Percentiles rank a stretch among this genome's conserved stretches.
Evolutionary conservation across 305 asterid species (phyloP).

Genomic region (Solanum aculeatissimum): DNA sequence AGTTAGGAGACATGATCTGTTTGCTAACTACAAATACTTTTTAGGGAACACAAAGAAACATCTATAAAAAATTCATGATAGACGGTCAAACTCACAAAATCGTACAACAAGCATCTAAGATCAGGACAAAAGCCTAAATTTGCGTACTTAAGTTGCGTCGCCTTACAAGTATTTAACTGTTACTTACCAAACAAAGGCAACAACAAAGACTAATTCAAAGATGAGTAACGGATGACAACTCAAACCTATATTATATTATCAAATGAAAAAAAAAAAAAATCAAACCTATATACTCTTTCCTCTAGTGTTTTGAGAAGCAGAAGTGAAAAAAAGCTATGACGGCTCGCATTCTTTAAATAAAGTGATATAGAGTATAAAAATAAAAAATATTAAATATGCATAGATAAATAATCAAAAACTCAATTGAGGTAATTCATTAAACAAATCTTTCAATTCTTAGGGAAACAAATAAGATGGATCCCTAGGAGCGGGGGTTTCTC

Average conservation of each 20-base stretch:
- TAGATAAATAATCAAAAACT: no score
- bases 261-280: not conserved
- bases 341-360: no score
- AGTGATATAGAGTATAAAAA: no score
- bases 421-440: no score
- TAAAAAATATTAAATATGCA: no score
- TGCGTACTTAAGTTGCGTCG: not conserved
- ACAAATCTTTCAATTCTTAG: no score
- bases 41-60: not conserved
- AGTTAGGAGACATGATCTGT: not conserved
- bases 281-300: not conserved
- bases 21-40: not conserved
- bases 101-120: not conserved
- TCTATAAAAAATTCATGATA: not conserved
- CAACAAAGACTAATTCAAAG: not conserved
- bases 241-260: not conserved
- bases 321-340: no score
- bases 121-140: not conserved
- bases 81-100: not conserved
- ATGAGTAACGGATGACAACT: not conserved
- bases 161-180: not conserved
- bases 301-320: no score
- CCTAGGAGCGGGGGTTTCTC: no score
- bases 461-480: no score
- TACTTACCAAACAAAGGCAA: not conserved